Evolutionary conservation across 164 flowering plant genomes (phyloP), one percentile per base, ranked within the genome.

Genomic region (Buxus sempervirens): DNA sequence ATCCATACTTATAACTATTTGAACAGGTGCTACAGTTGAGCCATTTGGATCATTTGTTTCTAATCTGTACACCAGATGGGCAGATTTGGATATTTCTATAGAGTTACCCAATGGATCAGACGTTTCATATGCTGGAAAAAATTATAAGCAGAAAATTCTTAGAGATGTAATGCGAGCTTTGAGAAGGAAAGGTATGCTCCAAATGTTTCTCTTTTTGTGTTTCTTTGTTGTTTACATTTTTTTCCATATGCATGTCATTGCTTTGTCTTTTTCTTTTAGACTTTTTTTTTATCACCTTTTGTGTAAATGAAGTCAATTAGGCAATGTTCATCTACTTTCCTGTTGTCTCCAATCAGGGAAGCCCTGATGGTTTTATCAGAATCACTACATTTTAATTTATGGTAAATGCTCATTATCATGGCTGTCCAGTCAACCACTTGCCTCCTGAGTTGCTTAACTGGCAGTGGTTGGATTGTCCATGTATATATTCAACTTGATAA

Each of bases 41-140:
- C 96, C 97, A 58, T 95, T 88, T 80, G 98, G 98, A 61, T 95
- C 98, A 12, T 95, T 83, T 87, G 82, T 85, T 65, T 92, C 97
- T 60, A 80, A 89, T 76, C 89, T 95, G n/a, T 92, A 84, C 72
- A 74, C 96, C 55, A 82, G 79, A 66, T 83, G 84, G 87, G 96
- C 93, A 63, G 98, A 95, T 76, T 73, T 95, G 80, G 98, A 95
- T 84, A 84, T 95, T 42, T 90, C 97, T 12, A 69, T 95, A 48
- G 89, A 90, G 69, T 57, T 91, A 49, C 62, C 75, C 8, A 79
- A 72, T 73, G 85, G 83, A 59, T 75, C 85, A 22, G 62, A 59
- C 72, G 73, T 84, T 69, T 74, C 89, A 49, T 73, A 82, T 68
- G 67, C 80, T 70, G 87, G 80, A 41, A 92, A 74, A 73, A 88